A percentile compares a stretch with the other conserved stretches of the same genome.
phyloP scores from a whole-genome alignment of 108 stramenopile species.

The Fragilaria crotonensis region DNA sequence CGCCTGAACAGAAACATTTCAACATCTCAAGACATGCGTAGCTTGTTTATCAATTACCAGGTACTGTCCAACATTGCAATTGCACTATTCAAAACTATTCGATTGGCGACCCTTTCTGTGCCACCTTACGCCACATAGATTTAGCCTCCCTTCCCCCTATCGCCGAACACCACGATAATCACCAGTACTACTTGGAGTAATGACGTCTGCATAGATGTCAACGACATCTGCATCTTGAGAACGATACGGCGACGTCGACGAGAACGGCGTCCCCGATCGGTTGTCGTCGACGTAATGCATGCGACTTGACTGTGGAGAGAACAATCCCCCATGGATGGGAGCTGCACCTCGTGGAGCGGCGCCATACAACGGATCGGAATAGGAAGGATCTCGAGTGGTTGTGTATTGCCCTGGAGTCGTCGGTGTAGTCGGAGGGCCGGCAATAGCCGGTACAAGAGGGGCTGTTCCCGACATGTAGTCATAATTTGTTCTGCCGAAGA shows the following conservation, averaged over 20 bases:
- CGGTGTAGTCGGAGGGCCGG: neutral
- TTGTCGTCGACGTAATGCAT: neutral
- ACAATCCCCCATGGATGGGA: neutral
- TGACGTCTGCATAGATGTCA: slow-evolving; percentile 12
- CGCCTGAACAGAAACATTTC: too few species aligned
- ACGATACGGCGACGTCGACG: neutral
- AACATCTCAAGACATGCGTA: too few species aligned
- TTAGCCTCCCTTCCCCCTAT: neutral
- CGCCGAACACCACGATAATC: slow-evolving; percentile 5
- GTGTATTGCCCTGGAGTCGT: neutral
- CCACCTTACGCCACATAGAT: too few species aligned
- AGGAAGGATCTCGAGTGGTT: neutral
- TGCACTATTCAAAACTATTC: too few species aligned
- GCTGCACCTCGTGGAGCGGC: neutral
- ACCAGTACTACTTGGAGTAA: slow-evolving; percentile 31
- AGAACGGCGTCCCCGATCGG: neutral
- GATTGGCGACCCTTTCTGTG: too few species aligned
- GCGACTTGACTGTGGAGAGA: slow-evolving; percentile 1
- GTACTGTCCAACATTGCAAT: too few species aligned
- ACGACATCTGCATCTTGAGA: neutral
- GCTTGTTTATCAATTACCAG: too few species aligned
- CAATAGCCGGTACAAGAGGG: neutral
- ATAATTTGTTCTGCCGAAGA: neutral
- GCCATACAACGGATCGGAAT: neutral
- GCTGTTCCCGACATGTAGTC: neutral